Evolutionary conservation across 352 stramenopile genomes (phyloP).

Genomic region (Pythium sp.): DNA sequence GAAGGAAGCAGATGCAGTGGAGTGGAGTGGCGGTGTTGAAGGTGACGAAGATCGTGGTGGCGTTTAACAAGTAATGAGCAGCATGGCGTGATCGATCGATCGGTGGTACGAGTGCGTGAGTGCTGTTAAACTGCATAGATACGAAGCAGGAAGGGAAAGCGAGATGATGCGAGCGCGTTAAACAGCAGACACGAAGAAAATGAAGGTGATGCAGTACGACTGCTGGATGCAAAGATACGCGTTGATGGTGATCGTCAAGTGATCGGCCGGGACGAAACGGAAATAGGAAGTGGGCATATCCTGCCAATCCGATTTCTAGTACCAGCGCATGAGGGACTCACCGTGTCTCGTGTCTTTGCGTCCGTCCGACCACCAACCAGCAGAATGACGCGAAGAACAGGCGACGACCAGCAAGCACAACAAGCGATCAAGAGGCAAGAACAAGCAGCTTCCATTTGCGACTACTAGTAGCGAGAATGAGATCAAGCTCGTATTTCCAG

Average conservation of each 20-base stretch:
- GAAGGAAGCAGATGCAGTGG: not conserved
- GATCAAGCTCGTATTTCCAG: not conserved
- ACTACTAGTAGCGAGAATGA: not conserved
- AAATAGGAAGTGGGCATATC: conserved; percentile 4
- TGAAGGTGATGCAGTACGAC: not conserved
- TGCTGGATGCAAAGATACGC: conserved; percentile 6
- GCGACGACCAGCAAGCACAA: not conserved
- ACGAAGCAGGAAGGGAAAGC: not conserved
- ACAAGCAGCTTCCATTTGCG: not conserved
- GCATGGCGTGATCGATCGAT: not conserved
- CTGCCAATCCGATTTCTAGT: not conserved
- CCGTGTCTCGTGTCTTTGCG: not conserved
- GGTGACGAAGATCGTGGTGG: not conserved
- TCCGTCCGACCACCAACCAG: conserved; percentile 3
- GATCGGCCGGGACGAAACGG: not conserved
- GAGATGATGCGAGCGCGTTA: not conserved
- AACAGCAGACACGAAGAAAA: conserved; percentile 14
- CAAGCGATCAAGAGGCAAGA: not conserved
- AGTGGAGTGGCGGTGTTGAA: not conserved
- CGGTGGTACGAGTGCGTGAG: not conserved
- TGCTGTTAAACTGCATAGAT: not conserved
- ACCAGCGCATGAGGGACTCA: not conserved
- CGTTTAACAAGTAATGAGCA: not conserved
- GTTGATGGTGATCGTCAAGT: not conserved
- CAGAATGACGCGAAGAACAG: not conserved